Percentiles rank a stretch among this genome's conserved stretches.
Evolutionary conservation across 257 asterid species (phyloP).

Genomic region (Solanum sparsipilum): DNA sequence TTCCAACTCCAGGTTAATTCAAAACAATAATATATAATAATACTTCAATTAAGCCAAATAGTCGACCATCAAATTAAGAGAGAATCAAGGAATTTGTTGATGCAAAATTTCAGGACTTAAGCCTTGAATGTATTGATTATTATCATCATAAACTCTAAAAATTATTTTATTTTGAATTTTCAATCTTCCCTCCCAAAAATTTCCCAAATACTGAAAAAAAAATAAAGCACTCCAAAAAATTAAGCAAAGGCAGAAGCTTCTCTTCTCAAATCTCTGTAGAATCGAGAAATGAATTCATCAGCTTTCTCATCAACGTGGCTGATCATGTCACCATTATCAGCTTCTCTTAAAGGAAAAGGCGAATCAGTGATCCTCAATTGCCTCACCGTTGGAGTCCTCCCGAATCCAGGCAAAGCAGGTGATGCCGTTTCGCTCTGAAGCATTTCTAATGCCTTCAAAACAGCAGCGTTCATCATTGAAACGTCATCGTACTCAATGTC

Average conservation of each 20-base stretch:
- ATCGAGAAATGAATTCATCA: conserved; percentile 16
- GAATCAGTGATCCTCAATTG: conserved; percentile 30
- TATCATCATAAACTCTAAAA: not conserved
- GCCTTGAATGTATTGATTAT: not conserved
- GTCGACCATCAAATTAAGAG: not conserved
- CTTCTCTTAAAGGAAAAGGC: conserved; percentile 11
- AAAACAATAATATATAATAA: too few species aligned
- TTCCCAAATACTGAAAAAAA: not conserved
- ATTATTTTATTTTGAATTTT: not conserved
- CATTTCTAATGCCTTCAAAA: conserved; percentile 32
- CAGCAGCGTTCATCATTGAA: conserved; percentile 11
- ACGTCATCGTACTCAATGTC: not conserved
- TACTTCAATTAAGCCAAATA: too few species aligned
- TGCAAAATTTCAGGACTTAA: not conserved
- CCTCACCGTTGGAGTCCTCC: conserved; percentile 25
- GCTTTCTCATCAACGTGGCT: conserved; percentile 17
- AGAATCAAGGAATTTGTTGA: not conserved
- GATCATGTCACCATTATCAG: not conserved
- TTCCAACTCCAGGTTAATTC: not conserved
- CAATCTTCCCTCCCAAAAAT: not conserved
- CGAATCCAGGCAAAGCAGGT: conserved; percentile 29
- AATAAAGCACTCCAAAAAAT: not conserved
- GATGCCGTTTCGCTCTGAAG: conserved; percentile 26
- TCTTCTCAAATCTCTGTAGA: conserved; percentile 15
- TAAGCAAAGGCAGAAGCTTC: not conserved